Percentiles rank a stretch among this genome's conserved stretches.
phyloP scores from a whole-genome alignment of 2,329 filamentous ascomycete genomes.

The Amauroascus verrucosus region DNA sequence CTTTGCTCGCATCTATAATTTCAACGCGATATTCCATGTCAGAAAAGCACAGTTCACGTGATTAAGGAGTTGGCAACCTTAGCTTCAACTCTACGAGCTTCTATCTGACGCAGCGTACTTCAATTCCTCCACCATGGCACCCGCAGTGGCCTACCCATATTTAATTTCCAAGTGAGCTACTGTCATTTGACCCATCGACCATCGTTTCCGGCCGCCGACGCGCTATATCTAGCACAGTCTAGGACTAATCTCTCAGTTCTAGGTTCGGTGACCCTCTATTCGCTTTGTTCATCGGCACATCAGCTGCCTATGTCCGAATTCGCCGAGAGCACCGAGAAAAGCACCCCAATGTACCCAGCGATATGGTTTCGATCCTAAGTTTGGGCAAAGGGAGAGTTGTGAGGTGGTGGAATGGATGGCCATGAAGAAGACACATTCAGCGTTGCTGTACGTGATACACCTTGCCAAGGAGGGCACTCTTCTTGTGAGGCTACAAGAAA shows the following conservation, averaged over 20 bases:
- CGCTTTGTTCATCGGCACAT: conserved; percentile 43
- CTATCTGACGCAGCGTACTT: background rate
- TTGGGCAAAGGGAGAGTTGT: conserved; percentile 26
- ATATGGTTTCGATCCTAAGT: conserved; percentile 24
- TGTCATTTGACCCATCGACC: background rate
- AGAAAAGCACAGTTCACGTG: background rate
- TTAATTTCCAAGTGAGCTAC: conserved; percentile 12
- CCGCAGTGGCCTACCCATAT: conserved; percentile 6
- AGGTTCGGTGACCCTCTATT: conserved; percentile 47
- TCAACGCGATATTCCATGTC: no score
- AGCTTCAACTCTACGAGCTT: background rate
- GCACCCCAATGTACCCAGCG: conserved; percentile 28
- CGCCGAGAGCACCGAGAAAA: conserved; percentile 45
- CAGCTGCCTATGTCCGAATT: conserved; percentile 45
- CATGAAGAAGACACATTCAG: background rate
- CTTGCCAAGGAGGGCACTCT: no score
- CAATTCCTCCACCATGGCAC: conserved; percentile 3
- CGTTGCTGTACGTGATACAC: no score
- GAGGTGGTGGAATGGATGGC: conserved; percentile 34
- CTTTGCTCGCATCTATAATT: no score
- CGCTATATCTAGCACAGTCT: background rate
- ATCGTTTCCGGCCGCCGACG: background rate
- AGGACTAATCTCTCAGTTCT: conserved; percentile 16
- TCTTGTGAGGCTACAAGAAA: background rate
- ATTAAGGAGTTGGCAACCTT: no score